Evolutionary conservation across 2,329 filamentous ascomycete genomes (phyloP).

Genomic region (Verticillium tricorpus): DNA sequence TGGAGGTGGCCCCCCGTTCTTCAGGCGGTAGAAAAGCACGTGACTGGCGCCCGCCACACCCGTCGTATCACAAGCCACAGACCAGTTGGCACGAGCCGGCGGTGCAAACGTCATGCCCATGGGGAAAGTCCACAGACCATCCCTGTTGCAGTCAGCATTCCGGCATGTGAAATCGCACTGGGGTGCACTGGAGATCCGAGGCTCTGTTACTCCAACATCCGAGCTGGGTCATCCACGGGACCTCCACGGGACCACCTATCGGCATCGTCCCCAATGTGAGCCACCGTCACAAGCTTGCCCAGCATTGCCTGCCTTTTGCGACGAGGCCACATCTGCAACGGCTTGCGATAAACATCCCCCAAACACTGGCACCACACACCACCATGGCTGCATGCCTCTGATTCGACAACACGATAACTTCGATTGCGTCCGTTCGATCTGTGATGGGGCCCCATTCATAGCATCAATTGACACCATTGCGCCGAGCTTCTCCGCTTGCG

Average conservation of each 20-base stretch:
- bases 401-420: not conserved
- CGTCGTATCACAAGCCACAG: not conserved
- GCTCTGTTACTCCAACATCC: conserved; percentile 1
- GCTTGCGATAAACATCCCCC: not conserved
- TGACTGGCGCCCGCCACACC: not conserved
- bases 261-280: not conserved
- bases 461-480: conserved; percentile 1
- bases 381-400: not conserved
- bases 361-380: not conserved
- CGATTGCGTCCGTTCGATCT: not conserved
- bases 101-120: not conserved
- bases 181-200: not conserved
- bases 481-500: conserved; percentile 10
- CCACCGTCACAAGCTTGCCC: conserved; percentile 1
- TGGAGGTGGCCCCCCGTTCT: no score
- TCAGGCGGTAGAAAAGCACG: not conserved
- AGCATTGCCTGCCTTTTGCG: not conserved
- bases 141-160: conserved; percentile 1
- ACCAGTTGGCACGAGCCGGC: not conserved
- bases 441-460: conserved; percentile 12
- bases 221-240: conserved; percentile 1
- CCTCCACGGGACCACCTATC: not conserved
- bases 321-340: not conserved
- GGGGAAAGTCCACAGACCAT: not conserved
- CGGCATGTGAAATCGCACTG: conserved; percentile 4